These are phyloP conservation scores for Termitomyces sp. DNA, from an alignment of 1,284 basidiomycete genomes.

Conservation along the genomic window DNA sequence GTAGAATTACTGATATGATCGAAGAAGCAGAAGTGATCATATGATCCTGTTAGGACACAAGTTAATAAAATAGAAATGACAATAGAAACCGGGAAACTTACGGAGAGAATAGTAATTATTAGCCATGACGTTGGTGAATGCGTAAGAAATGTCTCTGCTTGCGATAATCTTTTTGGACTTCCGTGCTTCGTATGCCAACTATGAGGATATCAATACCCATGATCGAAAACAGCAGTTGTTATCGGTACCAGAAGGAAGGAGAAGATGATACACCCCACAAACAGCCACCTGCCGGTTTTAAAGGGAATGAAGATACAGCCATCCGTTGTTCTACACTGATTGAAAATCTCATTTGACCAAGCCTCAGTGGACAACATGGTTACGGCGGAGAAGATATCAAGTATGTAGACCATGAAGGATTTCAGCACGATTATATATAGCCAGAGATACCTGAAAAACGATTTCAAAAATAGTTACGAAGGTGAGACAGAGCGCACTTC, in stretches of 20 bases:
- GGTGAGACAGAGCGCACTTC: constrained; percentile 51
- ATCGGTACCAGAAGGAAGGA: constrained; percentile 83
- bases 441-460: constrained; percentile 71
- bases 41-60: constrained; percentile 56
- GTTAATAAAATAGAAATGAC: constrained; percentile 10
- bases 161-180: constrained; percentile 92
- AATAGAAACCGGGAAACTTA: constrained; percentile 34
- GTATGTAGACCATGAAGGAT: constrained; percentile 91
- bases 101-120: constrained; percentile 93
- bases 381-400: constrained; percentile 96
- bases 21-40: constrained; percentile 98
- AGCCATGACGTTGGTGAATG: constrained; percentile 96
- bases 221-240: not conserved
- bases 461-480: constrained; percentile 1
- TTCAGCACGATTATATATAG: constrained; percentile 91
- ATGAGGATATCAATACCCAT: not conserved
- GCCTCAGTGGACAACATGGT: constrained; percentile 91
- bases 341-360: constrained; percentile 90
- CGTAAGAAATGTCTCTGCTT: constrained; percentile 93
- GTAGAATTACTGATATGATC: constrained; percentile 94
- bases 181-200: constrained; percentile 87
- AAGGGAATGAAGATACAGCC: constrained; percentile 89
- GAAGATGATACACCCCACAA: constrained; percentile 97
- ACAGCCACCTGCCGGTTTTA: constrained; percentile 89
- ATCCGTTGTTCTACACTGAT: constrained; percentile 54